Base-by-base conservation (phyloP, 345 rosid species). In the Alliaria petiolata region DNA sequence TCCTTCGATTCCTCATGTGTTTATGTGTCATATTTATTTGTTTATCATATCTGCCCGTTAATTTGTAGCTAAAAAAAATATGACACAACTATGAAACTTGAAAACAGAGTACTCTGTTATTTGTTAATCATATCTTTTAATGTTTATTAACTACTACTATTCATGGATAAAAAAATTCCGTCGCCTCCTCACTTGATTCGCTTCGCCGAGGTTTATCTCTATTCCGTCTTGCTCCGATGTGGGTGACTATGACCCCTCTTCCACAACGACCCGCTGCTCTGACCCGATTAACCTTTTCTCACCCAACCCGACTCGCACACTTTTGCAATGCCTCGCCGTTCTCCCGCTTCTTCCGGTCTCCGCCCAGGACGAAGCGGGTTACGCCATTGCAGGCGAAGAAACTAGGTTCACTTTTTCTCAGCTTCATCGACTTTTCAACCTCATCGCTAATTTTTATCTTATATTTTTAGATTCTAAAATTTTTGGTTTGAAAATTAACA, bases 141-240 rank as follows among this genome's bases (percentile, higher is more conserved):
- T n/a, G n/a, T n/a, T n/a, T n/a, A n/a, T n/a, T n/a, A n/a, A n/a
- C n/a, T n/a, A n/a, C n/a, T n/a, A n/a, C n/a, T n/a, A n/a, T n/a
- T n/a, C n/a, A n/a, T n/a, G n/a, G n/a, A n/a, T n/a, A n/a, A n/a
- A n/a, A n/a, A n/a, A n/a, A n/a, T n/a, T n/a, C n/a, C n/a, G n/a
- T n/a, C n/a, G n/a, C n/a, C n/a, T n/a, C n/a, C n/a, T n/a, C 46
- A 19, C 7, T 14, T 40, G n/a, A n/a, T n/a, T 6, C 5, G 28
- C 8, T 38, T 57, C 45, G 30, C 46, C 33, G 64, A 58, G 7
- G 1, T 38, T 36, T 20, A 6, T 22, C 11, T 4, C 49, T 60
- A 19, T 8, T 25, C 49, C 35, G 35, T n/a, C n/a, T 60, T 4
- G 38, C 65, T 67, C 83, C 57, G 75, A 79, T 83, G 87, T 46